Evolutionary conservation across 441 rosid species (phyloP).

Genomic region (Aleurites moluccanus): DNA sequence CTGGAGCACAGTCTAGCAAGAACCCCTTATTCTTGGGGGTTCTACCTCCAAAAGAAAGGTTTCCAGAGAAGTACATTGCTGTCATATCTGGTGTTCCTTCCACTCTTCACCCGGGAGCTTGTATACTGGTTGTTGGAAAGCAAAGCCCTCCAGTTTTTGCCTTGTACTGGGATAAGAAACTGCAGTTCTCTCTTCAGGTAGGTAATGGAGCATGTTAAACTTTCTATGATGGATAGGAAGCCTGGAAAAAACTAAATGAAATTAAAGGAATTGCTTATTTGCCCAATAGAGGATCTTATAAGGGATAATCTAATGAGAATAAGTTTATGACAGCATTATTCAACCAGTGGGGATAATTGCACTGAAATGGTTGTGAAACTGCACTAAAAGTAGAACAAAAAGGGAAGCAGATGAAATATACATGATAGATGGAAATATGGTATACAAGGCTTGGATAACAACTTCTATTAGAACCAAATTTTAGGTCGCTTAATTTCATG

Average conservation of each 20-base stretch:
- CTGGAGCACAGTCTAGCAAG: constrained; percentile 81
- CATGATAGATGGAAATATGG: neutral
- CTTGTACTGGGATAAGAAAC: constrained; percentile 91
- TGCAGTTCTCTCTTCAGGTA: constrained; percentile 87
- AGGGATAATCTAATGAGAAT: neutral
- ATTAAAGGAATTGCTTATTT: neutral
- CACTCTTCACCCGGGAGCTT: constrained; percentile 84
- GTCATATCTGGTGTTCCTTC: constrained; percentile 67
- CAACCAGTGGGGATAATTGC: neutral
- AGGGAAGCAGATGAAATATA: neutral
- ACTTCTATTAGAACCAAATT: neutral
- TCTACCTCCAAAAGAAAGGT: constrained; percentile 85
- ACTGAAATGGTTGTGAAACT: neutral
- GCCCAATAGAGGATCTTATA: neutral
- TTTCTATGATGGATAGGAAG: neutral
- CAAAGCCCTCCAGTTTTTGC: constrained; percentile 73
- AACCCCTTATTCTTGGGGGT: constrained; percentile 84
- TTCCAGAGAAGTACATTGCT: constrained; percentile 87
- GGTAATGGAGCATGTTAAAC: constrained; percentile 13
- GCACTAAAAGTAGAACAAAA: neutral
- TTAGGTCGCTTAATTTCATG: neutral
- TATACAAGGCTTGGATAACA: neutral
- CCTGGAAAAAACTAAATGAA: neutral
- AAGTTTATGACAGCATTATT: neutral
- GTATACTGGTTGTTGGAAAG: constrained; percentile 67